Evolutionary conservation across 768 basidiomycete genomes (phyloP), one percentile per base, ranked within the genome.

Genomic region (Kockovaella imperatae): DNA sequence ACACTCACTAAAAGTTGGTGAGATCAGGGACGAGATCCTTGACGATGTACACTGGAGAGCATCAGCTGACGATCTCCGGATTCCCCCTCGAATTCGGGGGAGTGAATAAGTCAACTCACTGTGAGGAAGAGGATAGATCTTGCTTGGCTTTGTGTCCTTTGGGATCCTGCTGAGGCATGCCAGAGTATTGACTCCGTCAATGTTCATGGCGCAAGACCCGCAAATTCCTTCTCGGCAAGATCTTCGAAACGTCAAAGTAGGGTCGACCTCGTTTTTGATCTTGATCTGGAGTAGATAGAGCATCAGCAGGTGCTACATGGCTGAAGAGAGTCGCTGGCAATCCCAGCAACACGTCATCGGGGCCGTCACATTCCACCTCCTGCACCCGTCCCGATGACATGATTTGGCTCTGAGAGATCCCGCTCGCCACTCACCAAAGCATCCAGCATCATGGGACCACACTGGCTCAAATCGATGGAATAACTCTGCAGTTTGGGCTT

Each of bases 181-280:
- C 52, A 99, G 82, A 3, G 95, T 97, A 77, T 99, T 99, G 50
- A 73, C 71, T 53, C 93, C 93, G 70, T 97, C 83, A 69, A 99
- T 86, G 77, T 99, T 99, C 91, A 99, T 95, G 45, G 93, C 91
- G 70, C 93, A 97, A 4, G 87, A 90, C 31, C 93, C 93, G 64
- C 93, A 99, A 61, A 99, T 97, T 48, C 93, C 68, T 50, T 73
- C 71, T 47, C 71, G 52, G 57, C 71, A 73, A 15, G 71, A 73
- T 56, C 68, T 60, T 46, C 95, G 82, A 78, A 99, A 97, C 4
- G 93, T 96, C 26, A 99, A 78, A 1, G 93, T 97, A 2, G 93
- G 86, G 75, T 97, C 95, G 24, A 93, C 67, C 72, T 97, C 93
- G 73, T 95, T 96, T 81, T 99, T 99, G 70, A 99, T 96, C 75